Evolutionary conservation across 176 grass and related monocot species (phyloP), one percentile per base, ranked within the genome.

Genomic region (Tillandsia fasciculata): DNA sequence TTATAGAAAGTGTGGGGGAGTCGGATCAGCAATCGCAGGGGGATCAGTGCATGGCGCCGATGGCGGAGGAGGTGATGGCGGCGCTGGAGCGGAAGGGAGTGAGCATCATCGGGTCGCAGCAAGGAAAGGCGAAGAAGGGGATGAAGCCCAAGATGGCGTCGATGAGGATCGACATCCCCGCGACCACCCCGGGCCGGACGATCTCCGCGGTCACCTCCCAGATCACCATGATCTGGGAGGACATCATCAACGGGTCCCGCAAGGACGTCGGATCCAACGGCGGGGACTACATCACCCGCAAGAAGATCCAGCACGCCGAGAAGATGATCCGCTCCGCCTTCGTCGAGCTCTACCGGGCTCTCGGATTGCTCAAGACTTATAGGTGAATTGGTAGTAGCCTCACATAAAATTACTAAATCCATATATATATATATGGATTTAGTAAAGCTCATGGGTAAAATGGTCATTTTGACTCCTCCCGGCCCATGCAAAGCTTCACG

Each of bases 241-340:
- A 89, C 72, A 74, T 92, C 14, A 80, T 90, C 26, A 97, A 97
- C 66, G 82, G 91, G 33, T 76, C 86, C 63, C 86, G 85, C n/a
- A 92, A 87, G 77, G 94, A 93, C 26, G 24, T 24, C 24, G 85
- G 80, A 52, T 81, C 78, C 76, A 81, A 83, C 0, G 75, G 78
- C 69, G 82, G 82, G 8, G 78, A 88, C 15, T 82, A 79, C 77
- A 77, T 92, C 42, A 81, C 85, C 84, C 82, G 79, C 3, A 99
- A 92, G 82, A 99, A 99, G 86, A 66, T 99, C 4, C 94, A 87
- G 89, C 72, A 83, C 75, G 94, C 94, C 27, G 94, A 97, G 86
- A 97, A 97, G 86, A 92, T 83, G 79, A 87, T 97, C 73, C 84
- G 89, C 1, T 84, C 78, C 70, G 89, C 87, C 15, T 91, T 90